Evolutionary conservation across 129 eudicot genomes (phyloP).

Genomic region (Heracleum sosnowskyi): DNA sequence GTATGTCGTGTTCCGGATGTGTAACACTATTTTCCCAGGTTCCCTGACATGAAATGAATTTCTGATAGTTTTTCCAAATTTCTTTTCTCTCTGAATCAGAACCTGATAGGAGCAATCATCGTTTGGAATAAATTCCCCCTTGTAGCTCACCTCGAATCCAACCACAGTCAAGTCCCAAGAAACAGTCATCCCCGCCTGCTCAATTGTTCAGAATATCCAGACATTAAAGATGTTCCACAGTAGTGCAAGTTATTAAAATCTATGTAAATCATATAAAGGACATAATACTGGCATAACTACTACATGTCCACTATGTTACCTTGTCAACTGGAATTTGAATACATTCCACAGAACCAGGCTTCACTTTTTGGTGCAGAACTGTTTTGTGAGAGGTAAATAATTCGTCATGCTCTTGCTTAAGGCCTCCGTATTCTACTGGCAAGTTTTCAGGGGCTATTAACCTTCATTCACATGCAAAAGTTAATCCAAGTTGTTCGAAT

Average conservation of each 20-base stretch:
- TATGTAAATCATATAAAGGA: background rate
- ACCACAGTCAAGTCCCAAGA: conserved; percentile 70
- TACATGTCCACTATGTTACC: background rate
- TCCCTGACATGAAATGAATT: conserved; percentile 75
- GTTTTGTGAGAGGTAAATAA: conserved; percentile 47
- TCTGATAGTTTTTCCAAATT: conserved; percentile 36
- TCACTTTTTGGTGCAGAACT: conserved; percentile 30
- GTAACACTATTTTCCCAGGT: conserved; percentile 66
- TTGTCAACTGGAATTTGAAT: conserved; percentile 37
- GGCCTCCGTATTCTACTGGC: conserved; percentile 69
- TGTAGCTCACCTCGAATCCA: conserved; percentile 61
- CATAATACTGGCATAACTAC: background rate
- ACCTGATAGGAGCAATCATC: conserved; percentile 86
- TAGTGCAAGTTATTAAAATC: background rate
- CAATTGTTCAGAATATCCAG: background rate
- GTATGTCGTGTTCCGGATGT: conserved; percentile 43
- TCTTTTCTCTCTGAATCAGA: conserved; percentile 54
- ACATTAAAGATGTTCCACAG: background rate
- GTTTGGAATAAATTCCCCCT: conserved; percentile 74
- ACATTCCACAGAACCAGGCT: conserved; percentile 23
- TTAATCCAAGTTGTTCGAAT: background rate
- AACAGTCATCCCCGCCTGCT: conserved; percentile 56
- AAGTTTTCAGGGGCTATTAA: conserved; percentile 60
- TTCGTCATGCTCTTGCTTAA: conserved; percentile 39
- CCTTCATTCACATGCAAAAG: conserved; percentile 28